Conservation (phyloP, 176 grass and related monocot genomes). For the Juncus effusus region DNA sequence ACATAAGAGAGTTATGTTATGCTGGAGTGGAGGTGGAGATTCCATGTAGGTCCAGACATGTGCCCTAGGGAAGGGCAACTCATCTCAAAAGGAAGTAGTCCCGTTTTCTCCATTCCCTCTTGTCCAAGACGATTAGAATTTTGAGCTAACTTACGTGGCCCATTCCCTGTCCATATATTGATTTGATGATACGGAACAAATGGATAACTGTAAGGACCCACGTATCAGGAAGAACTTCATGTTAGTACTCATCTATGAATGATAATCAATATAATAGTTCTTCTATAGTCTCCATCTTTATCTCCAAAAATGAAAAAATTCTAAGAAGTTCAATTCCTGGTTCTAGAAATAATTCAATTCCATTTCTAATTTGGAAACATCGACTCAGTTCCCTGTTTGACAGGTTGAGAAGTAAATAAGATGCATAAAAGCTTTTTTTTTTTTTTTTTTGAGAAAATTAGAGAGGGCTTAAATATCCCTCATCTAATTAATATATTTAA, state of each 20-base stretch:
- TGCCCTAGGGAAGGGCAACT: background rate
- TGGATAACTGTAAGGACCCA: background rate
- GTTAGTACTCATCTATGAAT: too few species aligned
- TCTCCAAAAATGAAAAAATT: background rate
- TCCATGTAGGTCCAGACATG: background rate
- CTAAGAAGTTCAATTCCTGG: background rate
- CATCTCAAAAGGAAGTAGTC: background rate
- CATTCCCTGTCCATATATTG: conserved; percentile 7
- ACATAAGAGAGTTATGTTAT: background rate
- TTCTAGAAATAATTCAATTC: background rate
- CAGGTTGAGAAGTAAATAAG: too few species aligned
- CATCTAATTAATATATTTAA: too few species aligned
- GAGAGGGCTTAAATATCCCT: too few species aligned
- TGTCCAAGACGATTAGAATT: background rate
- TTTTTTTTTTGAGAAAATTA: too few species aligned
- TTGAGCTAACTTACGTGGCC: background rate
- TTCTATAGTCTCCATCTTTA: background rate
- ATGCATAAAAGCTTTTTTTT: too few species aligned
- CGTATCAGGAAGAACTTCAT: background rate
- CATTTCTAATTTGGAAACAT: background rate
- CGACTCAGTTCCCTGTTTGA: too few species aligned
- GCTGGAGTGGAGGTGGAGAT: background rate
- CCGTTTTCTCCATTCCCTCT: background rate
- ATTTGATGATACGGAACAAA: background rate
- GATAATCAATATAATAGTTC: too few species aligned